Base-by-base conservation (phyloP, 371 early-diverging fungal species). In the Lichtheimia ornata region DNA sequence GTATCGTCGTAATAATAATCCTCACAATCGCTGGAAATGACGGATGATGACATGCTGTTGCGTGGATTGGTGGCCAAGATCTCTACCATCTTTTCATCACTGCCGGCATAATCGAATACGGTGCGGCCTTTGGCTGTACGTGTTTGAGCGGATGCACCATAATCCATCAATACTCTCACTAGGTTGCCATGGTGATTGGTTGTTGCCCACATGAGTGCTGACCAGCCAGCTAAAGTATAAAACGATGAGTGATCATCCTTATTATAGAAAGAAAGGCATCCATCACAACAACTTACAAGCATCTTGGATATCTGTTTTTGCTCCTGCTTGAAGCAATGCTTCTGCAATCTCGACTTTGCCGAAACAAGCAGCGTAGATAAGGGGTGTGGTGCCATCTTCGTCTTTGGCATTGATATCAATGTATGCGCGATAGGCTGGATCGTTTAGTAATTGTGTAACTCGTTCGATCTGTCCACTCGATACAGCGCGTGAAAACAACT, bases 401-500 rank as follows among this genome's bases (percentile, higher is more conserved):
- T 95, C 96, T 51, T 79, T 83, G 15, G 81, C 83, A 69, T 95
- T 80, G 17, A 92, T 74, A 70, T 93, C 91, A 56, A 93, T 83
- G 76, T 79, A 88, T 17, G 80, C 70, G 13, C 66, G 69, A 15
- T 76, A 64, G 5, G 60, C 62, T 47, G 79, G 77, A 50, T 84
- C 68, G 18, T 77, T 73, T 57, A 90, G 81, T 55, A 90, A 73
- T 47, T 74, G 56, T 22, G 85, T 84, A 15, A 96, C 93, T 83
- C 91, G 91, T 76, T 97, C 96, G 75, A 96, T 85, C 65, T 96
- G 95, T 62, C 96, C 96, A 47, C 91, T 94, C 53, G 97, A 84
- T 17, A 83, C 81, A n/a, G 88, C 82, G 44, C 84, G 76, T 15
- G 81, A 63, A 43, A 88, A 74, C 12, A 85, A 55, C 28, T 67